phyloP scores from a whole-genome alignment of 2,329 filamentous ascomycete species.

The Colletotrichum truncatum region DNA sequence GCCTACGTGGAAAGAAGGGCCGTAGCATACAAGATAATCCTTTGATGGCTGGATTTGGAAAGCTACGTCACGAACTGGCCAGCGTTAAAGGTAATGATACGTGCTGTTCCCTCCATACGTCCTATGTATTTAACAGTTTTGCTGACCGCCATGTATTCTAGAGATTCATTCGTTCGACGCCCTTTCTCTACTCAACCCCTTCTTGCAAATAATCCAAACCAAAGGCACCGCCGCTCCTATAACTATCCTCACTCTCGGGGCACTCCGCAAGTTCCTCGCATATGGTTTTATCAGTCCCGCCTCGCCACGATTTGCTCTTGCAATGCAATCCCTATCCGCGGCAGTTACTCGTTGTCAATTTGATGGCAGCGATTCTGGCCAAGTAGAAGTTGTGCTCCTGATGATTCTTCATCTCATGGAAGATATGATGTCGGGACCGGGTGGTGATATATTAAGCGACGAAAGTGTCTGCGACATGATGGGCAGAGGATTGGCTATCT shows the following conservation, averaged over 20 bases:
- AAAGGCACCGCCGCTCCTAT: conserved; percentile 97
- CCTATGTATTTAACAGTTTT: background rate
- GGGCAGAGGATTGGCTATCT: conserved; percentile 97
- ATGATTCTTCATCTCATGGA: conserved; percentile 98
- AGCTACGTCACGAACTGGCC: conserved; percentile 86
- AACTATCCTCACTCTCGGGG: conserved; percentile 91
- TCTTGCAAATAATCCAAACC: conserved; percentile 94
- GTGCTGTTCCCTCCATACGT: conserved; percentile 1
- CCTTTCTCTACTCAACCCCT: conserved; percentile 87
- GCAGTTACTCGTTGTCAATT: conserved; percentile 98
- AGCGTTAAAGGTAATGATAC: conserved; percentile 74
- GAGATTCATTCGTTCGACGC: conserved; percentile 92
- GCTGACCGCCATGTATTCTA: conserved; percentile 46
- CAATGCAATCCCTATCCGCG: conserved; percentile 93
- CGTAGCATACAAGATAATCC: conserved; percentile 98
- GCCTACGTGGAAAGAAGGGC: conserved; percentile 90
- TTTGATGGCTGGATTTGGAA: conserved; percentile 92
- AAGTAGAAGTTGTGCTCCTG: conserved; percentile 93
- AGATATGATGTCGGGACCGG: conserved; percentile 93
- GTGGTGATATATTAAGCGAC: conserved; percentile 92
- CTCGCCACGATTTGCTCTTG: conserved; percentile 87
- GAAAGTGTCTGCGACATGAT: conserved; percentile 99
- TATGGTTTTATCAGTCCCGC: conserved; percentile 89
- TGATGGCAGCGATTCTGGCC: conserved; percentile 92
- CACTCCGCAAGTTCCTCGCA: conserved; percentile 94